phyloP scores from a whole-genome alignment of 1,284 basidiomycete genomes.

The Vanrija sp. region DNA sequence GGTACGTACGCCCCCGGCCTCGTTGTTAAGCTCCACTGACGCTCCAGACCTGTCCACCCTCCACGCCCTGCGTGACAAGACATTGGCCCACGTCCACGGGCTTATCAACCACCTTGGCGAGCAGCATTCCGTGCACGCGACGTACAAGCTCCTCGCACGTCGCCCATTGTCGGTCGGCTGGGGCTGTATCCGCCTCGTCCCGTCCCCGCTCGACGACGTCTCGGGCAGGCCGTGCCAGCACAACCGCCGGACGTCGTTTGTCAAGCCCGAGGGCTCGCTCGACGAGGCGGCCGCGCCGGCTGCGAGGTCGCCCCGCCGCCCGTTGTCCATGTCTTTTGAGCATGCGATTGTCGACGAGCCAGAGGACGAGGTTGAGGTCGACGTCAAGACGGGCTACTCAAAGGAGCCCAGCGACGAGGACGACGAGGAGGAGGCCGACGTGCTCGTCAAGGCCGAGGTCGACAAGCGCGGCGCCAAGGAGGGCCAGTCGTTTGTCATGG shows the following conservation, averaged over 20 bases:
- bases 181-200: constrained; percentile 44
- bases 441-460: constrained; percentile 35
- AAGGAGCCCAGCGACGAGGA: constrained; percentile 29
- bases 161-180: constrained; percentile 32
- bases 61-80: constrained; percentile 46
- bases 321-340: constrained; percentile 6
- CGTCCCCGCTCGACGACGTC: constrained; percentile 22
- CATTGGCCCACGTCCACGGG: constrained; percentile 42
- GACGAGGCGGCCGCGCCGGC: neutral
- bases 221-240: constrained; percentile 6
- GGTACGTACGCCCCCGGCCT: constrained; percentile 24
- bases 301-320: neutral
- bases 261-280: constrained; percentile 14
- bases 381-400: constrained; percentile 17
- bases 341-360: constrained; percentile 20
- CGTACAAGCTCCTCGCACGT: constrained; percentile 43
- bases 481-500: constrained; percentile 41
- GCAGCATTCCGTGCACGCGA: constrained; percentile 32
- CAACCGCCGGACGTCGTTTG: constrained; percentile 28
- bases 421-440: constrained; percentile 39
- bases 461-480: constrained; percentile 33
- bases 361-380: constrained; percentile 8
- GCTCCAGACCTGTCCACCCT: constrained; percentile 45
- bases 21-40: neutral
- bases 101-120: constrained; percentile 38